Conservation (phyloP, 257 asterid species). For the Schizonepeta tenuifolia region DNA sequence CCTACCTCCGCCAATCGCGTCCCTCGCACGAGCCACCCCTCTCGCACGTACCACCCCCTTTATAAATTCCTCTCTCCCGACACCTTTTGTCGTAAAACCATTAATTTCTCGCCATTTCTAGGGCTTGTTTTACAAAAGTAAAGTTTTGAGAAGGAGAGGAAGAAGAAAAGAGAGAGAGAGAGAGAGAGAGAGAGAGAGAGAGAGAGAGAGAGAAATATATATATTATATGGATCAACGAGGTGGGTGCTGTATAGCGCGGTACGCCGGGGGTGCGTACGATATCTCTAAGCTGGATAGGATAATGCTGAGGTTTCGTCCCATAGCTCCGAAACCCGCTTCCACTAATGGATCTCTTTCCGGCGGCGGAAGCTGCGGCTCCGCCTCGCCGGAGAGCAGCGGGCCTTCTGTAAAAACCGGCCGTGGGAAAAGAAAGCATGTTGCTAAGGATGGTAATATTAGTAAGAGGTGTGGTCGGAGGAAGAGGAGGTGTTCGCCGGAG, state of each 20-base stretch:
- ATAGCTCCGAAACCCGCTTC: conserved; percentile 80
- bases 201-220: background rate
- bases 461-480: conserved; percentile 33
- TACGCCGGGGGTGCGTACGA: conserved; percentile 56
- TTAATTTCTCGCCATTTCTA: background rate
- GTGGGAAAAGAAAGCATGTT: conserved; percentile 49
- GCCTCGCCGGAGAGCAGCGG: conserved; percentile 38
- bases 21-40: conserved; percentile 21
- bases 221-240: conserved; percentile 69
- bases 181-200: background rate
- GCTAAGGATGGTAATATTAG: conserved; percentile 30
- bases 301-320: conserved; percentile 75
- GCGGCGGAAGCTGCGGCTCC: conserved; percentile 27
- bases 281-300: conserved; percentile 51
- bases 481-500: conserved; percentile 41
- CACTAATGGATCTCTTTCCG: conserved; percentile 30
- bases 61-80: conserved; percentile 24
- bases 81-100: background rate
- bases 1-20: conserved; percentile 38
- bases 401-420: conserved; percentile 24
- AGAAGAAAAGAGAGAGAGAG: no score
- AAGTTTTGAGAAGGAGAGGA: background rate
- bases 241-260: conserved; percentile 78
- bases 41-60: conserved; percentile 43
- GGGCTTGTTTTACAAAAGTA: background rate